Conservation (phyloP, 345 rosid species). For the Populus deltoides region DNA sequence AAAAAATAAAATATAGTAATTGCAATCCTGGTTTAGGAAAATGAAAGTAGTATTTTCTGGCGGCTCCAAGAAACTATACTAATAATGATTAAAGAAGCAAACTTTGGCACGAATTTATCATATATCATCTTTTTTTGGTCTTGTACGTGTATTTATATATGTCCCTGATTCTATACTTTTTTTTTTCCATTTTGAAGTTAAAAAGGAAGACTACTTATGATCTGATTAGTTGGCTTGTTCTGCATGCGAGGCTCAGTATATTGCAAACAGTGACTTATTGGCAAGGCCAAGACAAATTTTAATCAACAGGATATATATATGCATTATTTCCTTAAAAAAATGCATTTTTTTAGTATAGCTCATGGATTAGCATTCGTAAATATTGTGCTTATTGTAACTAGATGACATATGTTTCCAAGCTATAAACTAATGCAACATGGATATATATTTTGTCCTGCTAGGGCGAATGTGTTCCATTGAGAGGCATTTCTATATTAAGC, state of each 20-base stretch:
- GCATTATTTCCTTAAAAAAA: not conserved
- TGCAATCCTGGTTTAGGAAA: not conserved
- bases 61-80: not conserved
- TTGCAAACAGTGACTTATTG: not conserved
- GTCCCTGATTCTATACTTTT: too few relatives aligned
- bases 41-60: not conserved
- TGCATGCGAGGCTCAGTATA: not conserved
- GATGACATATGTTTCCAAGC: not conserved
- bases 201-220: not conserved
- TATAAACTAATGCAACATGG: slow-evolving; percentile 1
- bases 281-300: not conserved
- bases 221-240: not conserved
- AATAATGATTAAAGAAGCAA: not conserved
- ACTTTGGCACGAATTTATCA: too few relatives aligned
- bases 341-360: too few relatives aligned
- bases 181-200: not conserved
- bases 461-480: not conserved
- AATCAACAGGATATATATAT: not conserved
- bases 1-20: too few relatives aligned
- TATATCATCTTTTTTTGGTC: not conserved
- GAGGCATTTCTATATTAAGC: not conserved
- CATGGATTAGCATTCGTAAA: not conserved
- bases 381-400: not conserved
- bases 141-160: too few relatives aligned
- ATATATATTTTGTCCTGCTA: not conserved